Evolutionary conservation across 2,329 filamentous ascomycete species (phyloP).

Genomic region (Rhinocladiella mackenziei): DNA sequence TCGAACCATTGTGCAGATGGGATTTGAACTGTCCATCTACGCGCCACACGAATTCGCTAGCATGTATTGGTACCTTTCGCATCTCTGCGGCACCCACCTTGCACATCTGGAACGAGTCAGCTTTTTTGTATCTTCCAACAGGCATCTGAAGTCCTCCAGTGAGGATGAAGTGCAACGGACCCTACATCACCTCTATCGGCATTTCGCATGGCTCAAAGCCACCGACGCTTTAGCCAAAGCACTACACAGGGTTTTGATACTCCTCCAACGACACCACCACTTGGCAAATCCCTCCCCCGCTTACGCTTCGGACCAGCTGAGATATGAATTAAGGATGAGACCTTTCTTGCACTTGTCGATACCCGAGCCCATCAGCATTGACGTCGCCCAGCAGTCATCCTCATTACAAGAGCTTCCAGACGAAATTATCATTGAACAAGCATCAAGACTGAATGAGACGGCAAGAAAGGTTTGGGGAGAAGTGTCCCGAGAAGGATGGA

Average conservation of each 20-base stretch:
- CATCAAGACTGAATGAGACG: conserved; percentile 38
- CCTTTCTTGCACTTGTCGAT: conserved; percentile 68
- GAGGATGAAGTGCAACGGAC: conserved; percentile 29
- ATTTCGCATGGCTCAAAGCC: conserved; percentile 62
- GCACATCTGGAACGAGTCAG: conserved; percentile 71
- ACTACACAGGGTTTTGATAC: conserved; percentile 59
- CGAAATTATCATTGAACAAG: conserved; percentile 38
- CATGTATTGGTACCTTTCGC: conserved; percentile 88
- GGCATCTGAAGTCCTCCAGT: conserved; percentile 9
- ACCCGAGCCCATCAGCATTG: conserved; percentile 62
- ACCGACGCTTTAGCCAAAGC: conserved; percentile 53
- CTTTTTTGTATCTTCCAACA: conserved; percentile 51
- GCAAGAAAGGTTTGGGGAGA: conserved; percentile 44
- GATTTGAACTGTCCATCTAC: conserved; percentile 91
- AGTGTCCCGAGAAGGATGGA: conserved; percentile 38
- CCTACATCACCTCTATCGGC: conserved; percentile 50
- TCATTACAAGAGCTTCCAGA: conserved; percentile 45
- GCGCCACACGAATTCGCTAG: conserved; percentile 75
- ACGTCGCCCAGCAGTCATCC: conserved; percentile 52
- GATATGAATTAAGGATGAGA: conserved; percentile 83
- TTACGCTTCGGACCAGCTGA: conserved; percentile 64
- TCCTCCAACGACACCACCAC: conserved; percentile 56
- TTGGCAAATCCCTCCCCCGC: conserved; percentile 44
- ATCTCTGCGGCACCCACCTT: conserved; percentile 64
- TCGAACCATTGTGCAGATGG: conserved; percentile 81